These are phyloP conservation scores for Stylonectria norvegica DNA, from an alignment of 2,329 filamentous ascomycete species.

Conservation along the genomic window DNA sequence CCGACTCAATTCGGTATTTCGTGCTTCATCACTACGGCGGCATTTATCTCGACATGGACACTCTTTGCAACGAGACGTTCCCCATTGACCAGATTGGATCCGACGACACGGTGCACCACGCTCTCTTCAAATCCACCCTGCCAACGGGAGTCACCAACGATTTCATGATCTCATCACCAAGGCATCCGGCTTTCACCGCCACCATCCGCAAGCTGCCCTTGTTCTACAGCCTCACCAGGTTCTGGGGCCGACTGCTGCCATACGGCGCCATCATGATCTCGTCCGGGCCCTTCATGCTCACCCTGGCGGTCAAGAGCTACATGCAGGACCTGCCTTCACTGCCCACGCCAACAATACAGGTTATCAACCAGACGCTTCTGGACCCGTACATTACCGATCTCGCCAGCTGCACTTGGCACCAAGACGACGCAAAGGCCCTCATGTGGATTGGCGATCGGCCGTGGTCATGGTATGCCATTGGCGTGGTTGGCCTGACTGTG, in stretches of 20 bases:
- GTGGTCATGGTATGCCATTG: slow-evolving; percentile 32
- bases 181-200: slow-evolving; percentile 70
- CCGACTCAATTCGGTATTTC: slow-evolving; percentile 72
- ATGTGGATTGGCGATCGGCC: slow-evolving; percentile 44
- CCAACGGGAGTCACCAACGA: slow-evolving; percentile 81
- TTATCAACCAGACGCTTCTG: slow-evolving; percentile 26
- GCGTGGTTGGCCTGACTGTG: slow-evolving; percentile 20
- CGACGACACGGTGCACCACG: slow-evolving; percentile 17
- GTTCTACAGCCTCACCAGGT: slow-evolving; percentile 56
- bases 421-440: slow-evolving; percentile 43
- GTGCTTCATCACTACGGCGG: slow-evolving; percentile 69
- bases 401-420: slow-evolving; percentile 44
- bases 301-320: slow-evolving; percentile 73
- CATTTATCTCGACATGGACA: slow-evolving; percentile 62
- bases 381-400: slow-evolving; percentile 35
- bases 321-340: slow-evolving; percentile 46
- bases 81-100: slow-evolving; percentile 28
- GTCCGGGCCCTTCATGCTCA: slow-evolving; percentile 73
- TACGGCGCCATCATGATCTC: slow-evolving; percentile 80
- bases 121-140: slow-evolving; percentile 47
- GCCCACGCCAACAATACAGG: slow-evolving; percentile 25
- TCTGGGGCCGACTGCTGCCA: slow-evolving; percentile 58
- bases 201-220: slow-evolving; percentile 63
- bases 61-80: slow-evolving; percentile 28
- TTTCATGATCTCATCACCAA: slow-evolving; percentile 69